Conservation (phyloP, 306 rosid genomes). For the Cercis canadensis region DNA sequence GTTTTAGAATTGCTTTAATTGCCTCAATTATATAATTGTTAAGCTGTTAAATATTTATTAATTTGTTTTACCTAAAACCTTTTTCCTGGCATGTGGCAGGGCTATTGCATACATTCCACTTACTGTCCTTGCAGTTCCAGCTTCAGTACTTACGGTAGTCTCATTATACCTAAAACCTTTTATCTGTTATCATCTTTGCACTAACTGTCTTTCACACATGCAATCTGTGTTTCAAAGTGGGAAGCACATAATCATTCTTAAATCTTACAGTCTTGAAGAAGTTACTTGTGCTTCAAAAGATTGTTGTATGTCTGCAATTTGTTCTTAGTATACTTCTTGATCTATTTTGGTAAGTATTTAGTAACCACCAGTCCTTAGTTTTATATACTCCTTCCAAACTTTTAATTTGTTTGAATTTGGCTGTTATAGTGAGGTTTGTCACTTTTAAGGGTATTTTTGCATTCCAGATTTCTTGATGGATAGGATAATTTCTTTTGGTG, state of each 20-base stretch:
- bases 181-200: neutral
- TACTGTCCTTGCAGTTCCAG: constrained; percentile 62
- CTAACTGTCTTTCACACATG: neutral
- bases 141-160: constrained; percentile 60
- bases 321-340: neutral
- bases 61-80: neutral
- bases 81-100: constrained; percentile 41
- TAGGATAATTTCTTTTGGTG: too few species aligned
- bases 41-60: neutral
- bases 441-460: too few species aligned
- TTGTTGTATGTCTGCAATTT: neutral
- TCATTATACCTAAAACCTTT: neutral
- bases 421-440: too few species aligned
- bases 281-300: neutral
- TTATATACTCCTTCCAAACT: neutral
- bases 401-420: too few species aligned
- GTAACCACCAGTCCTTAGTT: too few species aligned
- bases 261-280: neutral
- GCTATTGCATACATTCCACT: constrained; percentile 67
- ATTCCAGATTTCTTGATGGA: too few species aligned
- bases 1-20: constrained; percentile 8
- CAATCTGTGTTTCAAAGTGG: neutral
- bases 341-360: too few species aligned
- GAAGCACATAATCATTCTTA: constrained; percentile 13
- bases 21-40: neutral